These are phyloP conservation scores for Gleditsia sinensis DNA, from an alignment of 306 rosid genomes.

Conservation along the genomic window DNA sequence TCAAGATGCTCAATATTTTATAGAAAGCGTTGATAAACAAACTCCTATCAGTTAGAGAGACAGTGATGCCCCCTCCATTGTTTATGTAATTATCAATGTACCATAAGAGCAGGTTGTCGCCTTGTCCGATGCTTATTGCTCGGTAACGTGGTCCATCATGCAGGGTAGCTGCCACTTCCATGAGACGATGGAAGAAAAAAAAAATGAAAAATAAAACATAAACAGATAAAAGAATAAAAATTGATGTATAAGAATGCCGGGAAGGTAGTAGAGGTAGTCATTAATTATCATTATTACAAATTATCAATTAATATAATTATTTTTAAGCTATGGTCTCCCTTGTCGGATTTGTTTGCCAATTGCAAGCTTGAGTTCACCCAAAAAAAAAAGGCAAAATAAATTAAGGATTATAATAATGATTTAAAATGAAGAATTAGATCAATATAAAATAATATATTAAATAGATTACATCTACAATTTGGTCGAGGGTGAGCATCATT, in stretches of 20 bases:
- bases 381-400: too few relatives aligned
- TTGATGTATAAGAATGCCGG: background rate
- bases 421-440: too few relatives aligned
- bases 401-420: too few relatives aligned
- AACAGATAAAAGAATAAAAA: background rate
- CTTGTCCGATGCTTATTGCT: background rate
- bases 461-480: too few relatives aligned
- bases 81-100: background rate
- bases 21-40: background rate
- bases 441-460: too few relatives aligned
- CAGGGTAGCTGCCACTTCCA: background rate
- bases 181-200: background rate
- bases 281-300: background rate
- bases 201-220: background rate
- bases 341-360: too few relatives aligned
- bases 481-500: background rate
- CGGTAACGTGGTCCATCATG: background rate
- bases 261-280: background rate
- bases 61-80: background rate
- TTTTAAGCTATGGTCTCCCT: too few relatives aligned
- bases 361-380: too few relatives aligned
- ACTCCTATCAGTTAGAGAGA: background rate
- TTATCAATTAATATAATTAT: background rate
- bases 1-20: background rate
- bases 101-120: background rate